Base-by-base conservation (phyloP, 2,329 filamentous ascomycete genomes). In the Paecilomyces formosus region DNA sequence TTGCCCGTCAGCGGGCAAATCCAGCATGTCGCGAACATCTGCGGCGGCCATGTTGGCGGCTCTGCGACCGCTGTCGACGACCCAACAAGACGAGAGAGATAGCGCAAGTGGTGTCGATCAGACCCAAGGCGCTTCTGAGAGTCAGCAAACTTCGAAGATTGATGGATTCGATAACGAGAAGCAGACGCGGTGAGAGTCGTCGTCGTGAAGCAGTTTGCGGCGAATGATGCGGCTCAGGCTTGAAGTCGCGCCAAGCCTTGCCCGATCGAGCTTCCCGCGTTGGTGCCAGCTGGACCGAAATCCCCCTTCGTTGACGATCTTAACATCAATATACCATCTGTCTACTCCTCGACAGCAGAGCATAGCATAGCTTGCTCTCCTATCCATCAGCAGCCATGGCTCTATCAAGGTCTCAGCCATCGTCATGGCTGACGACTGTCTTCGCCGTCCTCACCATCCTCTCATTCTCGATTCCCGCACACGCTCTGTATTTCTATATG, bases 401-500 rank as follows among this genome's bases (percentile, higher is more conserved):
- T 64, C 65, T 65, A 53, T 71, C 68, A 64, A 66, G 66, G 60
- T 68, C 68, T 52, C 39, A 45, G 39, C 68, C 66, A 58, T 61
- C 68, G 58, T 76, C 73, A 64, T 76, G 75, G 71, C 70, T 75
- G 54, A 67, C 70, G 39, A 70, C 68, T 35, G 71, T 79, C 60
- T 75, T 89, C 69, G 78, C 89, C 62, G 77, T 88, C 60, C 76
- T 90, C 65, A 80, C 91, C 70, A 81, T 88, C 61, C 80, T 92
- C 75, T 76, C 78, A 66, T 71, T 82, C 61, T 72, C 83, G 53
- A 71, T 82, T 35, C 85, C 86, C 60, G 85, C 88, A 62, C 88
- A 92, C 72, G 92, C 92, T 58, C 84, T 99, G 60, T 93, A 96
- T 85, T 96, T 99, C 82, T 97, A 89, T 81, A 87, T 97, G 75